Base-by-base conservation (phyloP, 768 basidiomycete species). In the Scleroderma citrinum region DNA sequence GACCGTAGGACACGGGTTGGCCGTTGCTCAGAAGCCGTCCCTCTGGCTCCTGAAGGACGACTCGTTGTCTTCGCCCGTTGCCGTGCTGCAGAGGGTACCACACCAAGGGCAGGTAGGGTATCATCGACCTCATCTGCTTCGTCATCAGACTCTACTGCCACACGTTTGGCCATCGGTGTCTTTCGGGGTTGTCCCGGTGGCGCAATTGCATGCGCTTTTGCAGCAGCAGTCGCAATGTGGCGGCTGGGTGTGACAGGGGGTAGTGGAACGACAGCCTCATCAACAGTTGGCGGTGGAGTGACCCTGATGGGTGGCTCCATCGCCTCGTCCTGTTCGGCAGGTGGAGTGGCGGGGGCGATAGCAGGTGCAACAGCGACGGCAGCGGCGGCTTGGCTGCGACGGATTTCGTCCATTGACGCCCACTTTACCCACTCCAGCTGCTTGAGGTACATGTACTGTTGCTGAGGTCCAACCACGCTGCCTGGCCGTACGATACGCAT, bases 401-500 rank as follows among this genome's bases (percentile, higher is more conserved):
- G 79, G 54, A 83, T 71, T 59, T 92, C 89, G 61, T 96, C 92
- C 3, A 82, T 75, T 5, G 92, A 92, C 2, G 90, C 82, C 92
- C 93, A 95, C 60, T 91, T 90, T 16, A 82, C 76, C 92, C 92
- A 96, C 65, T 92, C 89, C 39, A 93, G 68, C 61, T 96, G 92
- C 71, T 93, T 93, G 61, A 91, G 80, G 63, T 94, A 93, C 80
- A 96, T 83, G 63, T 90, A 96, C 65, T 96, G 92, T 62, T 92
- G 91, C 56, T 92, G 90, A 17, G 90, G 90, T 12, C 91, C 91
- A 44, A 94, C 92, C 38, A 93, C 91, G 49, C 85, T 87, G 6
- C 93, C 95, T 2, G 96, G 96, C 39, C 96, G 83, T 48, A 96
- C 84, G 57, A 99, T 91, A 17, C 96, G 86, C 96, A 98, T 98